Percentiles rank a stretch among this genome's conserved stretches.
Conservation (phyloP, 2,329 filamentous ascomycete genomes). For the Fusarium pseudoanthophilum region DNA sequence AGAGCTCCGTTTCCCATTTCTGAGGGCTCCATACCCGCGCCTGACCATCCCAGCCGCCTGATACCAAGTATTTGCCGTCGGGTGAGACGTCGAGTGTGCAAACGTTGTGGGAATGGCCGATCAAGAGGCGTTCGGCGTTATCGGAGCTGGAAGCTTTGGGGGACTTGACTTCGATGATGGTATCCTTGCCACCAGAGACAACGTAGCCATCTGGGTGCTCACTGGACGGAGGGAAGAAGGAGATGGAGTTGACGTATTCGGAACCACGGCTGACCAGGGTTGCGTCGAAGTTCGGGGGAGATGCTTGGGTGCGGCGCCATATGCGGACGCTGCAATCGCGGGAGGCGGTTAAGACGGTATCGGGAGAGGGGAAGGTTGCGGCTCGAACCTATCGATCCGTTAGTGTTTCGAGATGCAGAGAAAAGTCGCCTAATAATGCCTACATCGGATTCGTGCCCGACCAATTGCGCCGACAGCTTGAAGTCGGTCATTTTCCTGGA, state of each 20-base stretch:
- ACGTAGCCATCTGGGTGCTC: conserved; percentile 82
- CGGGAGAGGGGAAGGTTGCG: conserved; percentile 79
- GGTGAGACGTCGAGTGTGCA: conserved; percentile 85
- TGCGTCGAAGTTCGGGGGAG: conserved; percentile 78
- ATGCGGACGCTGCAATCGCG: conserved; percentile 89
- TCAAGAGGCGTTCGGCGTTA: conserved; percentile 84
- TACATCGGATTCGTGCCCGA: conserved; percentile 95
- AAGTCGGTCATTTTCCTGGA: conserved; percentile 72
- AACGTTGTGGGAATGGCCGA: conserved; percentile 89
- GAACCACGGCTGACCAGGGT: conserved; percentile 83
- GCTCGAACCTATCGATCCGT: conserved; percentile 76
- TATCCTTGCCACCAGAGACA: conserved; percentile 88
- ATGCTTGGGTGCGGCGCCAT: conserved; percentile 77
- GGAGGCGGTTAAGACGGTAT: conserved; percentile 84
- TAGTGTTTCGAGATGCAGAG: conserved; percentile 5
- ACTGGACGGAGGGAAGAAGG: conserved; percentile 76
- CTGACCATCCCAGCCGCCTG: conserved; percentile 92
- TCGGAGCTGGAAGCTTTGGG: conserved; percentile 74
- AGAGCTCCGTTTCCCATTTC: conserved; percentile 81
- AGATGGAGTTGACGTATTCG: conserved; percentile 87
- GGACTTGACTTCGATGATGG: conserved; percentile 89
- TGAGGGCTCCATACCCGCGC: conserved; percentile 87
- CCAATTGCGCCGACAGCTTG: conserved; percentile 90
- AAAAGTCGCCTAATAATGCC: conserved; percentile 45
- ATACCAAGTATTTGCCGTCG: conserved; percentile 79